Evolutionary conservation across 148 eudicot species (phyloP).

Genomic region (Cornus suecica): DNA sequence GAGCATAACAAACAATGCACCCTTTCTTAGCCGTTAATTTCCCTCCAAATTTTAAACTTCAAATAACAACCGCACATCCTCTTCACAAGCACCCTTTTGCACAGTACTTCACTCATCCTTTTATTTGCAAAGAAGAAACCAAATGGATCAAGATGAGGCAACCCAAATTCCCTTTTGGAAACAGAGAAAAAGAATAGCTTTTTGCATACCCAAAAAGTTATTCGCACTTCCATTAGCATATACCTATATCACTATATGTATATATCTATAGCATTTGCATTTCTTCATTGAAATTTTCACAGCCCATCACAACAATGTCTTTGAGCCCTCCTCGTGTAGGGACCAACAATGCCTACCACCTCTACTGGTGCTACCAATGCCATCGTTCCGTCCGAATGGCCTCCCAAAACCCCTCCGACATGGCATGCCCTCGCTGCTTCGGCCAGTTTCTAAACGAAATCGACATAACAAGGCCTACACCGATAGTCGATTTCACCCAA

Average conservation of each 20-base stretch:
- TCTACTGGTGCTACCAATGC: constrained; percentile 89
- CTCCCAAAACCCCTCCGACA: constrained; percentile 35
- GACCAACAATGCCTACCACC: constrained; percentile 30
- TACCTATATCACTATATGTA: background rate
- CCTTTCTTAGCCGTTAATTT: background rate
- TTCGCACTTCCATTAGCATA: constrained; percentile 3
- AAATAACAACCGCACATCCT: background rate
- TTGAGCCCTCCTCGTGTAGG: constrained; percentile 24
- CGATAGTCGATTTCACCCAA: constrained; percentile 38
- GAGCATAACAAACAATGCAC: too few species aligned
- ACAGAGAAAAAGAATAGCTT: constrained; percentile 32
- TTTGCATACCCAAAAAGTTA: constrained; percentile 15
- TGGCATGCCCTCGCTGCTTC: constrained; percentile 68
- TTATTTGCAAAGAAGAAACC: constrained; percentile 24
- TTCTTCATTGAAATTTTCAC: background rate
- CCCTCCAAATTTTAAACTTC: background rate
- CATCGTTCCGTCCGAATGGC: constrained; percentile 53
- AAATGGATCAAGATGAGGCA: background rate
- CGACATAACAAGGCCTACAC: constrained; percentile 33
- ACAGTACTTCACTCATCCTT: constrained; percentile 25
- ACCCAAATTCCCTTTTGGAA: background rate
- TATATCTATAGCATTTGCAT: background rate
- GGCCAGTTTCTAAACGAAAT: constrained; percentile 68
- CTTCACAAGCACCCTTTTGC: background rate
- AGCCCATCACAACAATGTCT: constrained; percentile 33